A percentile compares a stretch with the other conserved stretches of the same genome.
Evolutionary conservation across 2,329 filamentous ascomycete genomes (phyloP).

Genomic region (Arthrobotrys musiformis): DNA sequence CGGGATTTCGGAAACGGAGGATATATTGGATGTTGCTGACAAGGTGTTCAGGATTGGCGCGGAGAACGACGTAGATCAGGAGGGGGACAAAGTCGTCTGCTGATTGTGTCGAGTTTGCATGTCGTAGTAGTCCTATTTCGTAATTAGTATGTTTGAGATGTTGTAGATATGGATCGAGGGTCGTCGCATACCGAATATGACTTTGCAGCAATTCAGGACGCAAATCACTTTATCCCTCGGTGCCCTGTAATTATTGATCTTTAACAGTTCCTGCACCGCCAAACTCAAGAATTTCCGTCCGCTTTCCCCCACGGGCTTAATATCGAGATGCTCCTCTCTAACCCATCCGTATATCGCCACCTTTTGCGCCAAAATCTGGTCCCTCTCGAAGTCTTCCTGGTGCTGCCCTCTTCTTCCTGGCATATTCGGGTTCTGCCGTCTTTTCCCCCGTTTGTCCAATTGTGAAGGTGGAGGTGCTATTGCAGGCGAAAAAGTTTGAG

Average conservation of each 20-base stretch:
- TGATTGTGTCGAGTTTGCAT: slow-evolving; percentile 91
- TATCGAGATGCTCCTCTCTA: slow-evolving; percentile 90
- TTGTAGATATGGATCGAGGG: not conserved
- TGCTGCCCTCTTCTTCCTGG: slow-evolving; percentile 93
- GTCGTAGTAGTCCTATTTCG: slow-evolving; percentile 78
- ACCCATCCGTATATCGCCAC: slow-evolving; percentile 98
- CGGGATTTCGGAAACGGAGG: slow-evolving; percentile 93
- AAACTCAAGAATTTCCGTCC: slow-evolving; percentile 87
- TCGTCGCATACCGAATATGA: slow-evolving; percentile 81
- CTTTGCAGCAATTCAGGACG: slow-evolving; percentile 98
- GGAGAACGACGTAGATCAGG: slow-evolving; percentile 93
- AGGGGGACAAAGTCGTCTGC: slow-evolving; percentile 96
- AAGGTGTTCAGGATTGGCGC: slow-evolving; percentile 92
- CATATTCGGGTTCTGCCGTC: slow-evolving; percentile 18
- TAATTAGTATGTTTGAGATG: not conserved
- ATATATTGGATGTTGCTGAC: slow-evolving; percentile 99
- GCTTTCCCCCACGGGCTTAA: slow-evolving; percentile 83
- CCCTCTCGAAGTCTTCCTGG: slow-evolving; percentile 95
- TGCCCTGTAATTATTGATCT: slow-evolving; percentile 97
- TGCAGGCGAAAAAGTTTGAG: slow-evolving; percentile 93
- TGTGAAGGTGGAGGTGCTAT: slow-evolving; percentile 80
- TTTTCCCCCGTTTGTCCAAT: slow-evolving; percentile 76
- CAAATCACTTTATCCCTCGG: slow-evolving; percentile 98
- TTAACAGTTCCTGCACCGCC: slow-evolving; percentile 82
- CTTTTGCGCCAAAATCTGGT: slow-evolving; percentile 95